phyloP scores from a whole-genome alignment of 2,329 filamentous ascomycete genomes.

The Chaetoscypha palmicola region DNA sequence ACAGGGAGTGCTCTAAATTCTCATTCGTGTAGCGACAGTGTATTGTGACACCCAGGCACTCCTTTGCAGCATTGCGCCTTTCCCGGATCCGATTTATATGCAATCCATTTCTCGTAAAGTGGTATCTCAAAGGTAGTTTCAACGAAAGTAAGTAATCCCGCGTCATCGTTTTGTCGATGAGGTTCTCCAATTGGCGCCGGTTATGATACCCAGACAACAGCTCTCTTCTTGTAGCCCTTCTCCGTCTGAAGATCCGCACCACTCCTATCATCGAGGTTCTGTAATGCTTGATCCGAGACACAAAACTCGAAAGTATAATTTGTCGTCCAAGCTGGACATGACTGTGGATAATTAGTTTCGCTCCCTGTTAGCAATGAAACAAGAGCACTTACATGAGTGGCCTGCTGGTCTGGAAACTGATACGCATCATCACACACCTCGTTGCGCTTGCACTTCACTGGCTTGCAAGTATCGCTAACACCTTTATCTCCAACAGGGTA shows the following conservation, averaged over 20 bases:
- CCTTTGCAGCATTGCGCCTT: neutral
- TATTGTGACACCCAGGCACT: neutral
- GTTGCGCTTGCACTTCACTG: constrained; percentile 3
- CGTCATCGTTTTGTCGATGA: neutral
- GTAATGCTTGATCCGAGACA: constrained; percentile 2
- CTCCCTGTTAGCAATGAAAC: neutral
- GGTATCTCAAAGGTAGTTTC: neutral
- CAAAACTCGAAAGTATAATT: constrained; percentile 1
- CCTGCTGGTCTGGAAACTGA: constrained; percentile 4
- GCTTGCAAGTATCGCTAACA: constrained; percentile 2
- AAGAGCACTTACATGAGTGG: constrained; percentile 3
- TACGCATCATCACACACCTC: constrained; percentile 10
- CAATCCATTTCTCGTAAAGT: neutral
- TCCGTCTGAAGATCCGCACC: too few relatives aligned
- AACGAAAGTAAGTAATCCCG: neutral
- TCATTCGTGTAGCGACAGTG: neutral
- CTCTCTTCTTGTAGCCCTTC: neutral
- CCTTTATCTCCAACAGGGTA: constrained; percentile 1
- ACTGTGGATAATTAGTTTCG: neutral
- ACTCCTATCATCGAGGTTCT: too few relatives aligned
- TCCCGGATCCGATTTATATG: neutral
- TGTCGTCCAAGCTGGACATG: neutral
- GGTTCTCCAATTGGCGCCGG: neutral
- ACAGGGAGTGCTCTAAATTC: neutral
- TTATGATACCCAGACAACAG: neutral